These are phyloP conservation scores for Boletales sp. DNA, from an alignment of 768 basidiomycete genomes.

Conservation along the genomic window DNA sequence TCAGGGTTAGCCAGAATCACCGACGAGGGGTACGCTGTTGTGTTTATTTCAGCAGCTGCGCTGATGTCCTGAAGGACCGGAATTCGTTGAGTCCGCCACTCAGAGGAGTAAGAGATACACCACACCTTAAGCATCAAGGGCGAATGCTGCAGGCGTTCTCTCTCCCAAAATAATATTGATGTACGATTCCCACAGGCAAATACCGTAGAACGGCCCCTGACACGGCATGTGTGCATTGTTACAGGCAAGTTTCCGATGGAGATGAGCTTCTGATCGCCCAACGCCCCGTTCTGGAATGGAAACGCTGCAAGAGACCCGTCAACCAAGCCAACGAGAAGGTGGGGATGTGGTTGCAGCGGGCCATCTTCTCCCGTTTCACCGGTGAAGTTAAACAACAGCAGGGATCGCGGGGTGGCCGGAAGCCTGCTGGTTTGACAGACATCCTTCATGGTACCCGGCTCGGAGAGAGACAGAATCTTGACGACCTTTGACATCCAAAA, in stretches of 20 bases:
- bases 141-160: slow-evolving; percentile 60
- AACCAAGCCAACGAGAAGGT: slow-evolving; percentile 69
- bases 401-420: slow-evolving; percentile 41
- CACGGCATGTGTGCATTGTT: slow-evolving; percentile 48
- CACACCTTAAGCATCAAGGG: slow-evolving; percentile 67
- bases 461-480: slow-evolving; percentile 47
- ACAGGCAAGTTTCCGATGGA: slow-evolving; percentile 69
- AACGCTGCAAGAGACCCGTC: slow-evolving; percentile 70
- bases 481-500: slow-evolving; percentile 74
- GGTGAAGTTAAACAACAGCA: slow-evolving; percentile 61
- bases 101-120: slow-evolving; percentile 1
- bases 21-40: slow-evolving; percentile 44
- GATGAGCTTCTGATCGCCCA: slow-evolving; percentile 53
- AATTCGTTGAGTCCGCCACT: neutral
- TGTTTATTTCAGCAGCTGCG: slow-evolving; percentile 50
- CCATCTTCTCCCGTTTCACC: slow-evolving; percentile 28
- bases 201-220: slow-evolving; percentile 53
- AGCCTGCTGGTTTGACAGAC: slow-evolving; percentile 30
- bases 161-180: slow-evolving; percentile 66
- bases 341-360: slow-evolving; percentile 39
- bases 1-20: slow-evolving; percentile 56
- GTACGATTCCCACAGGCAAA: slow-evolving; percentile 73
- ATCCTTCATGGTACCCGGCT: slow-evolving; percentile 12
- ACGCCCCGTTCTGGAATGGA: slow-evolving; percentile 38
- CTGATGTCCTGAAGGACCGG: slow-evolving; percentile 43